Evolutionary conservation across 495 filamentous ascomycete genomes (phyloP), one percentile per base, ranked within the genome.

Genomic region (Penicillium bialowiezense): DNA sequence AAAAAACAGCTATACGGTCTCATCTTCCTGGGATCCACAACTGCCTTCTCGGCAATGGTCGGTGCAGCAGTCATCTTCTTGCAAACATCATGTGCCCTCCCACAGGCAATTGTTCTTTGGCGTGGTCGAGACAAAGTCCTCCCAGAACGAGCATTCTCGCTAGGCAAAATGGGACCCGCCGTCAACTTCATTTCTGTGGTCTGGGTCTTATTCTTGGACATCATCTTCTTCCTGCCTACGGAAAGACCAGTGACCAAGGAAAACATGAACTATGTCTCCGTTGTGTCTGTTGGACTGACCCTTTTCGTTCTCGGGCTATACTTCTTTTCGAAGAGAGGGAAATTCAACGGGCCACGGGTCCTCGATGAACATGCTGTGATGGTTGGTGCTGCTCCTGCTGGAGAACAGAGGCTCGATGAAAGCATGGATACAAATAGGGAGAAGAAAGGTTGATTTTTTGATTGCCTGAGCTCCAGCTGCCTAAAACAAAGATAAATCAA

Each of bases 241-340:
- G 28, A 34, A 12, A 28, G 24, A 14, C 51, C 51, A 7, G 51
- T 54, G 1, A 54, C 44, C 4, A 35, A 28, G 10, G 29, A 48
- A 19, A 48, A 54, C 24, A 54, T 54, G 44, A 54, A 43, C 37
- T 54, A 54, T 38, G 39, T 54, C 20, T 48, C 51, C 9, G 44
- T 54, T 23, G 51, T 54, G 2, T 32, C 32, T 3, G n/a, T 48
- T 15, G 50, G 51, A 9, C 37, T 54, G 6, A 24, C 23, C 2
- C 13, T 17, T 17, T 23, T 42, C 35, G 38, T 50, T 12, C 13
- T 50, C 15, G 37, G 12, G 3, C 19, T 50, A 6, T 50, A 34
- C 12, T 42, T 42, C 12, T 42, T 36, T 13, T 36, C 20, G 3
- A 47, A 47, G 17, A 36, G 44, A 14, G 34, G 34, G 2, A 6